These are phyloP conservation scores for Astrocystis sublimbata DNA, from an alignment of 495 filamentous ascomycete genomes.

Conservation along the genomic window DNA sequence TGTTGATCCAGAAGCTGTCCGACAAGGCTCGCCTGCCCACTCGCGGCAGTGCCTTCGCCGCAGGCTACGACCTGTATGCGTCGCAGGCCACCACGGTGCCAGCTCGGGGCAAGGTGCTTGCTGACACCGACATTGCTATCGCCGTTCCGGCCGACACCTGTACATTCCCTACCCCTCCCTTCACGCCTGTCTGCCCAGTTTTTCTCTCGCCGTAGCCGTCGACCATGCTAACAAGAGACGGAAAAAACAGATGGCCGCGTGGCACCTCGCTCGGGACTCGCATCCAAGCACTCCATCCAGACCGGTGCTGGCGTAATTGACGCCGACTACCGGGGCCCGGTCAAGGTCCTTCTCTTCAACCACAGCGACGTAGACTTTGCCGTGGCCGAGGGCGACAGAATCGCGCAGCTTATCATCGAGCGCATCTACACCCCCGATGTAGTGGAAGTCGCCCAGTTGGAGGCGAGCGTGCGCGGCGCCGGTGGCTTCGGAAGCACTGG, in stretches of 20 bases:
- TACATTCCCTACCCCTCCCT: conserved; percentile 44
- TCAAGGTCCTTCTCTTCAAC: conserved; percentile 95
- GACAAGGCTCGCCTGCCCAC: conserved; percentile 74
- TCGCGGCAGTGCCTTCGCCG: conserved; percentile 82
- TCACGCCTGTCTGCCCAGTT: background rate
- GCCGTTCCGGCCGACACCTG: conserved; percentile 85
- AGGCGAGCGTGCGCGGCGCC: conserved; percentile 85
- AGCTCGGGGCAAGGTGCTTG: conserved; percentile 76
- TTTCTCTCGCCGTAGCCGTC: background rate
- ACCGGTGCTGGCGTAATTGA: conserved; percentile 95
- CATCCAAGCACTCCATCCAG: conserved; percentile 91
- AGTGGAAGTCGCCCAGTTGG: conserved; percentile 79
- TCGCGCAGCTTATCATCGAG: conserved; percentile 93
- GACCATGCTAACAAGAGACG: conserved; percentile 32
- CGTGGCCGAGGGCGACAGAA: conserved; percentile 80
- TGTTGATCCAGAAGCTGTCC: conserved; percentile 85
- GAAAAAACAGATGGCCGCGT: conserved; percentile 69
- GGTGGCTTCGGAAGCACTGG: conserved; percentile 97
- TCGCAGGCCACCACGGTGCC: conserved; percentile 73
- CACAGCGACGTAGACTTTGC: conserved; percentile 79
- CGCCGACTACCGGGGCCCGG: conserved; percentile 91
- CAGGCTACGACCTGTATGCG: conserved; percentile 88
- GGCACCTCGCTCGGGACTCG: conserved; percentile 88
- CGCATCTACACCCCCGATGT: conserved; percentile 92
- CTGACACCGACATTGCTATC: conserved; percentile 88